A percentile compares a stretch with the other conserved stretches of the same genome.
phyloP scores from a whole-genome alignment of 768 basidiomycete species.

The Cystofilobasidium macerans region DNA sequence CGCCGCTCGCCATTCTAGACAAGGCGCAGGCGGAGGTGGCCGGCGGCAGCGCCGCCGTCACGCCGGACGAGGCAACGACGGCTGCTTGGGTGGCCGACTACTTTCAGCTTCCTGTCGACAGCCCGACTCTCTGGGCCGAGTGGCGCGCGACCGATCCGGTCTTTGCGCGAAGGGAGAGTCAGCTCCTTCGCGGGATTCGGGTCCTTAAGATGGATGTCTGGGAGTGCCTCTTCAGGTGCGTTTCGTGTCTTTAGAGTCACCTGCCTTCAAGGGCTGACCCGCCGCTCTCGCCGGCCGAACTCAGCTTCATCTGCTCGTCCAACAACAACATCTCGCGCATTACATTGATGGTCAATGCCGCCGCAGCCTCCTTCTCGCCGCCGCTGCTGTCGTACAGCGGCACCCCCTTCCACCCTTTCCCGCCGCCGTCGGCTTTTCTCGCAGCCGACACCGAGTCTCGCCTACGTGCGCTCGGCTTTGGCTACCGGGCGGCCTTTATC shows the following conservation, averaged over 20 bases:
- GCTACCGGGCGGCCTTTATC: slow-evolving; percentile 86
- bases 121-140: slow-evolving; percentile 56
- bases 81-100: slow-evolving; percentile 67
- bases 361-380: slow-evolving; percentile 56
- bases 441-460: slow-evolving; percentile 48
- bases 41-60: background rate
- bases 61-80: slow-evolving; percentile 3
- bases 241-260: slow-evolving; percentile 26
- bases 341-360: slow-evolving; percentile 76
- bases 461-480: slow-evolving; percentile 79
- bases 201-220: slow-evolving; percentile 88
- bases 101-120: slow-evolving; percentile 72
- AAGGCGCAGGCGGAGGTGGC: too few species aligned
- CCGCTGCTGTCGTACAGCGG: slow-evolving; percentile 40
- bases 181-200: slow-evolving; percentile 63
- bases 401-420: slow-evolving; percentile 55
- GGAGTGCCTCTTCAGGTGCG: slow-evolving; percentile 88
- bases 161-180: slow-evolving; percentile 50
- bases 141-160: slow-evolving; percentile 68
- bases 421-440: slow-evolving; percentile 59
- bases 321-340: slow-evolving; percentile 95
- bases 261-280: background rate
- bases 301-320: slow-evolving; percentile 90
- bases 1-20: too few species aligned
- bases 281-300: background rate